These are phyloP conservation scores for Pythium coloratum DNA, from an alignment of 352 stramenopile genomes.

Conservation along the genomic window DNA sequence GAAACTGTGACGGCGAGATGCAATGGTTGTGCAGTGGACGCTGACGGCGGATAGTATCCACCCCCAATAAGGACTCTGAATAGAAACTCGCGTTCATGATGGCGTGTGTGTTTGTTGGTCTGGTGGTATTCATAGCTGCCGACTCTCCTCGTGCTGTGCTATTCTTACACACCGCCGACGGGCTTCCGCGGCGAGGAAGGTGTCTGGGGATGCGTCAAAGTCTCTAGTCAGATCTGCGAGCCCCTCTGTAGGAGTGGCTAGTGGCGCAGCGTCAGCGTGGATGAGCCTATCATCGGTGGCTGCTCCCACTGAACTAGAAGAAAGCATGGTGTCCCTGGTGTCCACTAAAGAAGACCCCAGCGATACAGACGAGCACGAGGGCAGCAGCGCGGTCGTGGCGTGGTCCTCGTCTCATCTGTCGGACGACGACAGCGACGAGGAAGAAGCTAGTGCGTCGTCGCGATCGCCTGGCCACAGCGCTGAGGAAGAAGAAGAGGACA, in stretches of 20 bases:
- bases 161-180: not conserved
- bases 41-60: not conserved
- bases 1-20: not conserved
- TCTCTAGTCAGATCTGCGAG: not conserved
- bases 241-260: not conserved
- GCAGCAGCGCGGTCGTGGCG: conserved; percentile 14
- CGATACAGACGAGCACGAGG: conserved; percentile 1
- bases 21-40: not conserved
- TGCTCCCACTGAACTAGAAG: not conserved
- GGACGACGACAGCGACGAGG: conserved; percentile 27
- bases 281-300: not conserved
- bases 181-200: not conserved
- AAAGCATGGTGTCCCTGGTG: not conserved
- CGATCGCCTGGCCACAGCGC: conserved; percentile 19
- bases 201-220: not conserved
- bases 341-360: not conserved
- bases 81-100: not conserved
- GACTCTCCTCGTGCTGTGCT: not conserved
- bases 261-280: not conserved
- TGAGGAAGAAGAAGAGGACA: conserved; percentile 7
- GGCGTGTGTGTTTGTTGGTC: not conserved
- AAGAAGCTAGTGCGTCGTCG: conserved; percentile 13
- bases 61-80: not conserved
- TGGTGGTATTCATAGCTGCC: conserved; percentile 7
- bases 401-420: conserved; percentile 24